Base-by-base conservation (phyloP, 2,329 filamentous ascomycete genomes). In the Arthrobotrys pseudoclavata region DNA sequence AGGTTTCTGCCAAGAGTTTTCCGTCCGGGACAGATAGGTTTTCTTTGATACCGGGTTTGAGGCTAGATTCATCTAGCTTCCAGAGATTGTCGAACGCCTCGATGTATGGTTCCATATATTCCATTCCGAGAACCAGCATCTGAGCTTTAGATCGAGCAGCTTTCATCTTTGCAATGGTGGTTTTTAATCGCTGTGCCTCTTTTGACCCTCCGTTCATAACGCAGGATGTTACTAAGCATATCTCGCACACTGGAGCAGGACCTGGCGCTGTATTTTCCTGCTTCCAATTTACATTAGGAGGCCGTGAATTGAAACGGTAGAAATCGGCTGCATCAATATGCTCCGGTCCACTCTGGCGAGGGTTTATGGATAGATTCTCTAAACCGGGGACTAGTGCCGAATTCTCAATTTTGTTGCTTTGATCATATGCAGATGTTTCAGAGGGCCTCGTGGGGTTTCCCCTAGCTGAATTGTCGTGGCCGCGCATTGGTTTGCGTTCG, bases 251-350 rank as follows among this genome's bases (percentile, higher is more conserved):
- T 5, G 18, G 22, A 20, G 26, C 45, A 29, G 45, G 50, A 5
- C 12, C 52, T 57, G 37, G 31, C 13, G n/a, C 5, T 26, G 31
- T 18, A 47, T 34, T 22, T 42, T 20, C 34, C 1, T 40, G 34
- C 10, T 7, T 60, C 13, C n/a, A 5, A 34, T 10, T 31, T 15
- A n/a, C 20, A 48, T 64, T n/a, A 13, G 5, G 29, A 7, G 62
- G 6, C 22, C 9, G 37, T 26, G 55, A n/a, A 26, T 57, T 42
- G 63, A 61, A 66, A 22, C 50, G 45, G 45, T 77, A 68, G 42
- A 62, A 77, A 48, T 77, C 74, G 34, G 67, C 22, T n/a, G 74
- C 74, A 20, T 77, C 74, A 24, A 77, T 31, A 50, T 77, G 67
- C 18, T 77, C 74, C 10, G 66, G 74, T n/a, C 60, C 48, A 10